A percentile compares a stretch with the other conserved stretches of the same genome.
phyloP scores from a whole-genome alignment of 352 stramenopile species.

The Globisporangium camurandrum region DNA sequence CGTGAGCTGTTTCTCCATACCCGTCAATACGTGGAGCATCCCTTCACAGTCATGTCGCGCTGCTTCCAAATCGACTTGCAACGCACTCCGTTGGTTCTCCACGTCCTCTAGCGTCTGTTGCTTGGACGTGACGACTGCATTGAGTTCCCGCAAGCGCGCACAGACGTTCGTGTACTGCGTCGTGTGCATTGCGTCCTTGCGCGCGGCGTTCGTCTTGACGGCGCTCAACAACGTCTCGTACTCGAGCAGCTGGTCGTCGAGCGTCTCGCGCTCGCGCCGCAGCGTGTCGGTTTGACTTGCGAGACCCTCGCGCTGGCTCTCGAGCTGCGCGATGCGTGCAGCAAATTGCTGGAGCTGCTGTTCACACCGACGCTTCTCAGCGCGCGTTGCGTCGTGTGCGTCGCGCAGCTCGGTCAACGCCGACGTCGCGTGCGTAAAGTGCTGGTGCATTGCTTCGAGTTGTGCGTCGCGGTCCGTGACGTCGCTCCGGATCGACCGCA shows the following conservation, averaged over 20 bases:
- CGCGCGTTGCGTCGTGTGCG: constrained; percentile 36
- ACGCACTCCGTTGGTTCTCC: constrained; percentile 26
- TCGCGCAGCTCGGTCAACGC: constrained; percentile 62
- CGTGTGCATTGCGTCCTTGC: constrained; percentile 55
- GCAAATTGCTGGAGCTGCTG: constrained; percentile 64
- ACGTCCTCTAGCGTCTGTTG: constrained; percentile 43
- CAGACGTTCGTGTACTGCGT: constrained; percentile 69
- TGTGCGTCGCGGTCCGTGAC: constrained; percentile 59
- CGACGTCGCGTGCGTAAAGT: constrained; percentile 67
- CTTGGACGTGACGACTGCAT: constrained; percentile 40
- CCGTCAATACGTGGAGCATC: constrained; percentile 75
- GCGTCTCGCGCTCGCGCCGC: constrained; percentile 19
- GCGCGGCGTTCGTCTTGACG: constrained; percentile 50
- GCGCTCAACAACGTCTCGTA: constrained; percentile 54
- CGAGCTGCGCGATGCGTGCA: constrained; percentile 49
- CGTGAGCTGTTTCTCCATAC: constrained; percentile 79
- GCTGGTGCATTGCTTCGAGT: constrained; percentile 58
- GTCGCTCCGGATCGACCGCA: constrained; percentile 55
- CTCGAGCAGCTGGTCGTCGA: constrained; percentile 47
- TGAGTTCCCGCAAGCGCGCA: constrained; percentile 54
- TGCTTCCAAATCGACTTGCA: constrained; percentile 53
- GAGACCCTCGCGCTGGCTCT: constrained; percentile 44
- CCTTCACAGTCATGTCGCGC: constrained; percentile 72
- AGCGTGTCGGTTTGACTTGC: constrained; percentile 25
- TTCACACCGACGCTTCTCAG: constrained; percentile 62